Evolutionary conservation across 1,284 basidiomycete species (phyloP), one percentile per base, ranked within the genome.

Genomic region (Naganishia albida): DNA sequence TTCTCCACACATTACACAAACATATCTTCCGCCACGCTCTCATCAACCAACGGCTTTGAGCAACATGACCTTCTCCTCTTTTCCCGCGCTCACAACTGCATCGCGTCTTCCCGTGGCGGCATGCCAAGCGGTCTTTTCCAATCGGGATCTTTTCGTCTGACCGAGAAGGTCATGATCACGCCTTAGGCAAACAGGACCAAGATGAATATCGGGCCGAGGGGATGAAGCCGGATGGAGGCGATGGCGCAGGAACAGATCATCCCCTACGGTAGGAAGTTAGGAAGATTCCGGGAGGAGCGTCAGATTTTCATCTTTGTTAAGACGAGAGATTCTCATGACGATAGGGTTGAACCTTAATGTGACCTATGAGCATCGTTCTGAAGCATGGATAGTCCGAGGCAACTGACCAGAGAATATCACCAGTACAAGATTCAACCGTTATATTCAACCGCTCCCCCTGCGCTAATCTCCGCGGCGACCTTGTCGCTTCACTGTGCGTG

Each of bases 361-460:
- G 34, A 16, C 10, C 6, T 6, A 34, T 34, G 6, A 34, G 7
- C 56, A 25, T 25, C n/a, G 18, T 23, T 7, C 30, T 23, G 4
- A 16, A 7, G 30, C 40, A n/a, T n/a, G n/a, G 4, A 25, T 42
- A 44, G 28, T 68, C 44, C n/a, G 13, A 23, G 64, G 50, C 78
- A 82, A 69, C 71, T 88, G 90, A 90, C 91, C 93, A 96, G 57
- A 99, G 80, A 26, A 99, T 81, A 78, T 99, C 95, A 15, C 95
- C 95, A 0, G 91, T 89, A 69, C 83, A 84, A 75, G 98, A 98
- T 2, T 95, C 95, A 71, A 99, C 88, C 64, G 97, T 84, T 12
- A 97, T 83, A 74, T 98, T 95, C 43, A 98, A 80, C 50, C 66
- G 52, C 28, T 39, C 60, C 4, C 46, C 66, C 7, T 55, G 42